These are phyloP conservation scores for Kalmanozyma brasiliensis DNA, from an alignment of 1,284 basidiomycete genomes.

Conservation along the genomic window DNA sequence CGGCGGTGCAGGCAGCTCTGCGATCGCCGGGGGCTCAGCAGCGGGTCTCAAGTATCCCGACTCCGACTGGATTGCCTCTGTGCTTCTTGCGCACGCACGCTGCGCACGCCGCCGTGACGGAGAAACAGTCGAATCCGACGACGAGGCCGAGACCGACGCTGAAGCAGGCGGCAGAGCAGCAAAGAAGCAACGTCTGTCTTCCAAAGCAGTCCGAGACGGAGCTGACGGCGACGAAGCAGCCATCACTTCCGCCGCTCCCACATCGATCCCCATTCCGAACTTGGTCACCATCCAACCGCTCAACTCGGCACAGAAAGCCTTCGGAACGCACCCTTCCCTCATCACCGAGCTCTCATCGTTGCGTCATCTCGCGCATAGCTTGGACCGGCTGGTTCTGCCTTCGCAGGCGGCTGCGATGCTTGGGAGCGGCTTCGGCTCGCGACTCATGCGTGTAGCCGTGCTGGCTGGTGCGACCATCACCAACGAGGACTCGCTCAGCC, in stretches of 20 bases:
- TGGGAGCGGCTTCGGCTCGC: constrained; percentile 33
- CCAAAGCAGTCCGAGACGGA: constrained; percentile 17
- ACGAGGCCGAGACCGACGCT: constrained; percentile 17
- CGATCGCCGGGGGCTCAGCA: constrained; percentile 23
- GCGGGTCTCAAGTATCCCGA: constrained; percentile 49
- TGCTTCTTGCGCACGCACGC: constrained; percentile 40
- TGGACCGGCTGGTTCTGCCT: constrained; percentile 44
- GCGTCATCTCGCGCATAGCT: constrained; percentile 45
- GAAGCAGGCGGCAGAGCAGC: constrained; percentile 5
- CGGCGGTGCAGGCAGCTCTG: constrained; percentile 24
- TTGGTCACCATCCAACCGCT: constrained; percentile 45
- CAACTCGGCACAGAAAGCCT: constrained; percentile 38
- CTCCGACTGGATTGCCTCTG: constrained; percentile 34
- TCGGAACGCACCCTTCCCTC: constrained; percentile 35
- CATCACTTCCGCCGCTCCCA: constrained; percentile 5
- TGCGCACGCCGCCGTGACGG: constrained; percentile 22
- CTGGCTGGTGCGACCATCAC: constrained; percentile 41
- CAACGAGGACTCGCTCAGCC: constrained; percentile 48
- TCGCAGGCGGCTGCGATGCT: constrained; percentile 52
- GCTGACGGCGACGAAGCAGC: constrained; percentile 14
- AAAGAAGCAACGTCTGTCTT: constrained; percentile 28
- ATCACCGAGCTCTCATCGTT: constrained; percentile 51
- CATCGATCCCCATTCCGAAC: constrained; percentile 34
- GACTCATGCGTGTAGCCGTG: constrained; percentile 45
- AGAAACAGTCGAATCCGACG: constrained; percentile 33